Percentiles rank a stretch among this genome's conserved stretches.
phyloP scores from a whole-genome alignment of 495 filamentous ascomycete species.

The Penicillium dipodomyicola region DNA sequence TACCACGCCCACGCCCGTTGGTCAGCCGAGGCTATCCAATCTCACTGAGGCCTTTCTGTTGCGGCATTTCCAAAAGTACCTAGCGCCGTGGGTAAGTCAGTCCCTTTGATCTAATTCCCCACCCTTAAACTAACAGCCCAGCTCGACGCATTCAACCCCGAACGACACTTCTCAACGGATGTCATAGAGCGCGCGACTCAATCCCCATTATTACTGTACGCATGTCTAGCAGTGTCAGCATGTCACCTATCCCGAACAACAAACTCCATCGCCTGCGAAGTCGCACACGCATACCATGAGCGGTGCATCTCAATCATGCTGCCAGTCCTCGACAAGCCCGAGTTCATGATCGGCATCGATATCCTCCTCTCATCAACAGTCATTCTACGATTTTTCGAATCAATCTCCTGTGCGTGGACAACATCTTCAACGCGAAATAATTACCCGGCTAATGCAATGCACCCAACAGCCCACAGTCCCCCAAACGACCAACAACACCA shows the following conservation, averaged over 20 bases:
- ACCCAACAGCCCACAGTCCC: conserved; percentile 30
- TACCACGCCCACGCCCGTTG: conserved; percentile 21
- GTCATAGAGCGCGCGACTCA: conserved; percentile 37
- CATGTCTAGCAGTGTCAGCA: conserved; percentile 42
- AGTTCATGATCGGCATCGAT: conserved; percentile 39
- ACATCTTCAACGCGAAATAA: neutral
- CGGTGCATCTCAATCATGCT: conserved; percentile 44
- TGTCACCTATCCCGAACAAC: conserved; percentile 41
- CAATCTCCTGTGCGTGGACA: conserved; percentile 38
- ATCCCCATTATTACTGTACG: conserved; percentile 38
- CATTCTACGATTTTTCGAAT: conserved; percentile 44
- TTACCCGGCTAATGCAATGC: conserved; percentile 1
- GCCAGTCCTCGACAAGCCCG: conserved; percentile 36
- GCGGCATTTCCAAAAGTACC: conserved; percentile 38
- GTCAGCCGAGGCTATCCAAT: conserved; percentile 28
- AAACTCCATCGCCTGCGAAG: conserved; percentile 30
- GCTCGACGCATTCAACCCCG: conserved; percentile 42
- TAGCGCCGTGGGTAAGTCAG: conserved; percentile 39
- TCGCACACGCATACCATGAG: conserved; percentile 44
- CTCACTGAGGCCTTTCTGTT: conserved; percentile 45
- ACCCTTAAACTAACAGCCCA: conserved; percentile 7
- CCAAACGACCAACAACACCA: conserved; percentile 42
- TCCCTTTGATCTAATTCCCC: neutral
- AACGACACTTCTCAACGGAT: conserved; percentile 35
- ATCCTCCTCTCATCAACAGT: conserved; percentile 43